Conservation (phyloP, 305 asterid species). For the Ruellia speciosa region DNA sequence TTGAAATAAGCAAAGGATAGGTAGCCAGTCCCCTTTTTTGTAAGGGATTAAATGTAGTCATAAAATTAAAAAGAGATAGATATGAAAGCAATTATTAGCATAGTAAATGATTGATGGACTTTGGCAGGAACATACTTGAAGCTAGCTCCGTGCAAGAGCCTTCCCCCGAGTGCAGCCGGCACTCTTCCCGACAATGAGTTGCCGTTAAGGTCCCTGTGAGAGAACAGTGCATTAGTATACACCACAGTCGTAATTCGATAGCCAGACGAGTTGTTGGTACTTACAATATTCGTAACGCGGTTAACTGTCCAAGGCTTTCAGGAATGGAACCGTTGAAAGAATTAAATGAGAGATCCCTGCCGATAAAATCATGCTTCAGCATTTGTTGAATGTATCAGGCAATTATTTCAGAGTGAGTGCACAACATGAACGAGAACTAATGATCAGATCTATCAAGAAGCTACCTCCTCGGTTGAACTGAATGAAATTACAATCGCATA, state of each 20-base stretch:
- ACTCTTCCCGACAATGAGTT: slow-evolving; percentile 84
- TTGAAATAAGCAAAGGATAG: background rate
- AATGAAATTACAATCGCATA: too few species aligned
- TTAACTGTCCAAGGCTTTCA: slow-evolving; percentile 69
- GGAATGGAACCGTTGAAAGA: slow-evolving; percentile 83
- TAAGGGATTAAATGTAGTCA: background rate
- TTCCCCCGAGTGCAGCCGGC: slow-evolving; percentile 85
- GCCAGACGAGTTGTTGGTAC: slow-evolving; percentile 25
- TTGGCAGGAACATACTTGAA: slow-evolving; percentile 52
- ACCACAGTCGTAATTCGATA: slow-evolving; percentile 1
- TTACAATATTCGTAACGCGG: slow-evolving; percentile 66
- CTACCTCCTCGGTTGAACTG: too few species aligned
- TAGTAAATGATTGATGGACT: background rate
- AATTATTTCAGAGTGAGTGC: background rate
- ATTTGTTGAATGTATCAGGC: background rate
- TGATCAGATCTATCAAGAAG: too few species aligned
- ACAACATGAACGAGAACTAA: too few species aligned
- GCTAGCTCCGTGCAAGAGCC: slow-evolving; percentile 90
- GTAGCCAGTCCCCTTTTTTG: background rate
- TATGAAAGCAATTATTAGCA: background rate
- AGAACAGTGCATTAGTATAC: slow-evolving; percentile 20
- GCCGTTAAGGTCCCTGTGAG: slow-evolving; percentile 73
- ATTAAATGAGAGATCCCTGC: slow-evolving; percentile 91
- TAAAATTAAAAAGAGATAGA: too few species aligned
- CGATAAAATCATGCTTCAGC: slow-evolving; percentile 27